Percentiles rank a stretch among this genome's conserved stretches.
phyloP scores from a whole-genome alignment of 2,329 filamentous ascomycete genomes.

The Phoma sp. region DNA sequence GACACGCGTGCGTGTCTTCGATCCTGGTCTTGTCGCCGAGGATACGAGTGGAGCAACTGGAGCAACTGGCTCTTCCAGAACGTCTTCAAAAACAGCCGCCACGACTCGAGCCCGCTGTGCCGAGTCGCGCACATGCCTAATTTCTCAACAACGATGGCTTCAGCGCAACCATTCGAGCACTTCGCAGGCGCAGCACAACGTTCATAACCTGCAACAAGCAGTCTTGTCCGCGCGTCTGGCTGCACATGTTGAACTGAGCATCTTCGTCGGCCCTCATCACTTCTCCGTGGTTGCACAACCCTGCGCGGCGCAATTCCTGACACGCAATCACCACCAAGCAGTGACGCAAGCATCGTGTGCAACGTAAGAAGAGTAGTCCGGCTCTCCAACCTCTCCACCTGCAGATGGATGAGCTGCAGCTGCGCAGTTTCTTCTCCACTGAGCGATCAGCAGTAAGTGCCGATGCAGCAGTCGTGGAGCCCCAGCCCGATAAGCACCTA shows the following conservation, averaged over 20 bases:
- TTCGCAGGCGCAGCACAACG: slow-evolving; percentile 10
- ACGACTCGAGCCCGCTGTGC: slow-evolving; percentile 16
- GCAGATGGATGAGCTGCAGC: slow-evolving; percentile 19
- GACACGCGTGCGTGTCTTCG: slow-evolving; percentile 22
- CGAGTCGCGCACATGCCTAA: slow-evolving; percentile 19
- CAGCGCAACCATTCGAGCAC: background rate
- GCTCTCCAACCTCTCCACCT: slow-evolving; percentile 17
- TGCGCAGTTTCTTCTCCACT: slow-evolving; percentile 27
- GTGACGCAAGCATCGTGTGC: slow-evolving; percentile 26
- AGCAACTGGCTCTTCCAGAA: slow-evolving; percentile 32
- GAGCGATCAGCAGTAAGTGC: slow-evolving; percentile 21
- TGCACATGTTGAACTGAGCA: background rate
- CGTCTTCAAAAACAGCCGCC: slow-evolving; percentile 24
- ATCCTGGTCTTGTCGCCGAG: slow-evolving; percentile 27
- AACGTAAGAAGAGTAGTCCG: slow-evolving; percentile 1
- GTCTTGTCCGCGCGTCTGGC: background rate
- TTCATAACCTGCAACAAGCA: slow-evolving; percentile 1
- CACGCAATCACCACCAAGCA: slow-evolving; percentile 1
- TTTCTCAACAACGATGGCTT: slow-evolving; percentile 24
- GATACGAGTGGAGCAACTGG: slow-evolving; percentile 23
- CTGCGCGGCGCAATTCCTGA: slow-evolving; percentile 8
- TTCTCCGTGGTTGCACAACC: slow-evolving; percentile 2
- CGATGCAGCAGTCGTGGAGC: slow-evolving; percentile 31
- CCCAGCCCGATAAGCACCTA: slow-evolving; percentile 29
- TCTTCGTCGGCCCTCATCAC: background rate